Evolutionary conservation across 1,284 basidiomycete species (phyloP).

Genomic region (Omphalotus olearius): DNA sequence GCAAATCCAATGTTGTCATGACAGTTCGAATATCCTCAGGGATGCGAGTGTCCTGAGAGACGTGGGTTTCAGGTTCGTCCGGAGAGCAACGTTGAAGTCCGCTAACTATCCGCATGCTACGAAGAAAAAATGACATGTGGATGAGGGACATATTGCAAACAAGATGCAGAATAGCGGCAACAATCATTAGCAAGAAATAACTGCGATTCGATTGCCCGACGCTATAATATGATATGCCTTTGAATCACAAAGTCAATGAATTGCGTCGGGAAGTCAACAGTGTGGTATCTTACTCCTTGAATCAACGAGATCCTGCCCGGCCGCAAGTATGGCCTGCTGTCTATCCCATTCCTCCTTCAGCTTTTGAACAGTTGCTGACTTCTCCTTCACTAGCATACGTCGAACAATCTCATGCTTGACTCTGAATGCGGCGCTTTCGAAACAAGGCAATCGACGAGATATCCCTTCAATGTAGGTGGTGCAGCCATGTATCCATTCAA

Average conservation of each 20-base stretch:
- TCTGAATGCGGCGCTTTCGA: too few relatives aligned
- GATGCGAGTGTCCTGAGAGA: constrained; percentile 14
- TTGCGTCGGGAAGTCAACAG: too few relatives aligned
- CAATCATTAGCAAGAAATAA: background rate
- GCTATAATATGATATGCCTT: background rate
- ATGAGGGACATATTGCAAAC: constrained; percentile 13
- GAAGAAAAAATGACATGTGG: constrained; percentile 8
- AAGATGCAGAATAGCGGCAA: constrained; percentile 13
- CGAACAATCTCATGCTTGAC: too few relatives aligned
- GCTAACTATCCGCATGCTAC: constrained; percentile 6
- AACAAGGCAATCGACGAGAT: too few relatives aligned
- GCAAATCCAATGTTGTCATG: constrained; percentile 13
- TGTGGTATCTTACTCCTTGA: background rate
- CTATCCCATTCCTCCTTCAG: background rate
- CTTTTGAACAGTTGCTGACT: background rate
- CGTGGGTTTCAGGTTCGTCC: background rate
- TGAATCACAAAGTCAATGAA: too few relatives aligned
- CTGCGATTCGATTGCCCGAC: background rate
- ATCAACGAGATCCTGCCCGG: background rate
- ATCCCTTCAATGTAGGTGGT: too few relatives aligned
- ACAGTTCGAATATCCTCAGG: constrained; percentile 18
- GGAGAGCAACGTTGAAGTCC: background rate
- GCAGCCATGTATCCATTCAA: too few relatives aligned
- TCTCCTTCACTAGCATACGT: background rate
- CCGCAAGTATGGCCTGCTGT: background rate